Evolutionary conservation across 1,284 basidiomycete species (phyloP), one percentile per base, ranked within the genome.

Genomic region (Malassezia furfur): DNA sequence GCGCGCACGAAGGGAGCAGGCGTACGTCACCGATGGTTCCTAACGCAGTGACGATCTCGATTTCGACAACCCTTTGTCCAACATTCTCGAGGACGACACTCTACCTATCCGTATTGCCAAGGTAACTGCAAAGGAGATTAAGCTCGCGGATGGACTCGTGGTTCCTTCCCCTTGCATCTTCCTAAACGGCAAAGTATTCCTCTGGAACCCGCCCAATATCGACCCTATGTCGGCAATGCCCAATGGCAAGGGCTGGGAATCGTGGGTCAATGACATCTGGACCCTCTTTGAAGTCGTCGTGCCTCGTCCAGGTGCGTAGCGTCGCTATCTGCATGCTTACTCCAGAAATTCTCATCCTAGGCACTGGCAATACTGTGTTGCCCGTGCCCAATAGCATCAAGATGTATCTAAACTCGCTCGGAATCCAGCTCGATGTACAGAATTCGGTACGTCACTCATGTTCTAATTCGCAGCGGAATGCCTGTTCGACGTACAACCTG

Each of bases 401-500:
- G 22, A 78, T 82, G 37, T 82, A 88, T 74, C 70, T 94, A 44
- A 85, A 81, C 57, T 78, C 81, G 40, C 74, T 88, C 40, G 91
- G 91, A 8, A 87, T 94, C 58, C 88, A 90, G 68, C 77, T 90
- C 36, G 91, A 96, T 65, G 80, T 88, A 17, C 88, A 91, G 85
- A 88, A 91, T 72, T 89, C 90, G 46, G 91, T 91, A 67, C 54
- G 84, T 80, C 9, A 41, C 25, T 12, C 6, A 19, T 2, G 19
- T 11, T 59, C 7, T 28, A 7, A 34, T 12, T 11, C 3, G 3
- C 21, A 90, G 87, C 78, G 86, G 62, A 93, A 91, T 72, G 91
- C 91, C 7, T 89, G 88, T 67, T 85, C 89, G 32, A 93, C 91
- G 0, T 96, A 90, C 75, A 94, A 96, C 74, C 76, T 96, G 17